A percentile compares a stretch with the other conserved stretches of the same genome.
Conservation (phyloP, 1,284 basidiomycete species). For the Lignosus rhinocerotis region DNA sequence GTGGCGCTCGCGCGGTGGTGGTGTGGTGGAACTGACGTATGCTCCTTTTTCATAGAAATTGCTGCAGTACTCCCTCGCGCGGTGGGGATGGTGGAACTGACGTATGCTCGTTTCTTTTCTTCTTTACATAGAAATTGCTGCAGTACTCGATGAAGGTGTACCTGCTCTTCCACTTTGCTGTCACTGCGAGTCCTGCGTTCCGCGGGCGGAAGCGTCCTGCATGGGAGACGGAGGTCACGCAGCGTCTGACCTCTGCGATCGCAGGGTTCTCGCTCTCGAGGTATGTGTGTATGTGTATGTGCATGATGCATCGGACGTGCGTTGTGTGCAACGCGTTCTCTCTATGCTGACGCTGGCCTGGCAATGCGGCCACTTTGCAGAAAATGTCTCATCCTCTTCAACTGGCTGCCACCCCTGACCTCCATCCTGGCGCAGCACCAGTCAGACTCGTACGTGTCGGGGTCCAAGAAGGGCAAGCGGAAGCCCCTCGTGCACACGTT, state of each 20-base stretch:
- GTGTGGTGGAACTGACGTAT: neutral
- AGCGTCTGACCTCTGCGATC: conserved; percentile 59
- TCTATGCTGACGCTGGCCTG: conserved; percentile 1
- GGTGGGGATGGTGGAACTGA: neutral
- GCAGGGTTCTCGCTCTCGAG: conserved; percentile 71
- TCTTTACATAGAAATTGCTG: conserved; percentile 67
- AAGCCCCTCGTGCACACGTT: conserved; percentile 69
- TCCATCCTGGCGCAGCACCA: conserved; percentile 65
- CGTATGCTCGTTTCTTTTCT: neutral
- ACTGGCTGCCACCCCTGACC: conserved; percentile 75
- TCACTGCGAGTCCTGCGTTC: conserved; percentile 47
- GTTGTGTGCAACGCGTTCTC: neutral
- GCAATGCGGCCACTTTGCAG: conserved; percentile 46
- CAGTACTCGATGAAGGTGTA: conserved; percentile 78
- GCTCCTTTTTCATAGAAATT: no score
- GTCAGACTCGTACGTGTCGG: conserved; percentile 52
- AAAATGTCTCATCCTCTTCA: conserved; percentile 77
- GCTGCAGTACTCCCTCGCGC: conserved; percentile 62
- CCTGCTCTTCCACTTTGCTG: conserved; percentile 63
- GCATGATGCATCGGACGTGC: neutral
- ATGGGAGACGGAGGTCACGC: conserved; percentile 58
- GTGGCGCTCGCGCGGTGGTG: conserved; percentile 1
- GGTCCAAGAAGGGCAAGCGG: conserved; percentile 39
- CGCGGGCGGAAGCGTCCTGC: conserved; percentile 43
- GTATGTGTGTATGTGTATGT: conserved; percentile 48